Base-by-base conservation (phyloP, 805 yeast species). In the Jamesozyma hellenica region DNA sequence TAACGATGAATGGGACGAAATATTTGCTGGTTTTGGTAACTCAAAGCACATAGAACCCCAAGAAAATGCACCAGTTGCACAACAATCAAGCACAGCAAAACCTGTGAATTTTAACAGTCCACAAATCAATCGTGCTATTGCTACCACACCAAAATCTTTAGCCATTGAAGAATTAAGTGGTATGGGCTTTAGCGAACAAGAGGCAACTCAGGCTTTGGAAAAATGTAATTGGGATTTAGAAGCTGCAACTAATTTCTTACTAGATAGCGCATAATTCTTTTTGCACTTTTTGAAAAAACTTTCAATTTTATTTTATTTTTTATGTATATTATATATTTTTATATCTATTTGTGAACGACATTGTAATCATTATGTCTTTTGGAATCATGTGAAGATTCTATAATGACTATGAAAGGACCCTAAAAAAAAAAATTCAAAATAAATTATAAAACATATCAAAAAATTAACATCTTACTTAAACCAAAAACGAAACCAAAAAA, bases 1-100 rank as follows among this genome's bases (percentile, higher is more conserved):
- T 25, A 72, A 68, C 39, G 94, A 85, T 52, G 96, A 87, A 58
- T 87, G 96, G 96, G 95, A 87, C 53, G 88, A 85, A 63, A 71
- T 87, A 19, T 87, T 87, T 65, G 90, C 94, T 3, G 95, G 94
- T 0, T 82, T 84, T 56, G 88, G 90, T 14, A 81, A 80, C 47
- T 34, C 47, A 16, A 29, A 42, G 25, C 39, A 42, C 14, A 28
- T 8, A 25, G 35, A 44, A 32, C 32, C 18, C 4, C 5, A n/a
- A 14, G 16, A 9, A 13, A 4, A 15, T 11, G 15, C 5, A 9
- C 39, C 27, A 21, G 10, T 36, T 3, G 15, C 27, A 23, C 38
- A 43, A 29, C 42, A 42, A 40, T 44, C 40, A 34, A 32, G 15
- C 23, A n/a, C 41, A 19, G 29, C 16, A 28, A 33, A 27, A 36